A percentile compares a stretch with the other conserved stretches of the same genome.
These are phyloP conservation scores for Suaeda aralocaspica DNA, from an alignment of 148 eudicot genomes.

Conservation along the genomic window DNA sequence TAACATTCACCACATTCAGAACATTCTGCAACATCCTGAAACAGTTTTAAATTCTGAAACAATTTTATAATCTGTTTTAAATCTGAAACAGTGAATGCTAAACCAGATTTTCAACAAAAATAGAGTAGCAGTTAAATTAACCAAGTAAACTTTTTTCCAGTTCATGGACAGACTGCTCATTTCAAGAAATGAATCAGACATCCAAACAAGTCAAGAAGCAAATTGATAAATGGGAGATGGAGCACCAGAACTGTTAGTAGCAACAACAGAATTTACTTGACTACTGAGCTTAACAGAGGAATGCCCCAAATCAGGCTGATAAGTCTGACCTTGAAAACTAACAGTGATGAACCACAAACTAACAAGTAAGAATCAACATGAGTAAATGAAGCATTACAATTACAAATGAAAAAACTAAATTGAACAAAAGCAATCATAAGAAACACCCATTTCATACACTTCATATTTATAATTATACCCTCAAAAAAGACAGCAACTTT, in stretches of 20 bases:
- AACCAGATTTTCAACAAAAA: too few relatives aligned
- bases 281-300: slow-evolving; percentile 50
- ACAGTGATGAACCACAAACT: slow-evolving; percentile 85
- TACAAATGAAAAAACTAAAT: slow-evolving; percentile 32
- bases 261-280: slow-evolving; percentile 41
- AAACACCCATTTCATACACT: slow-evolving; percentile 31
- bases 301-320: slow-evolving; percentile 61
- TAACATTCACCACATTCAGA: too few relatives aligned
- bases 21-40: too few relatives aligned
- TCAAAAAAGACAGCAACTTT: slow-evolving; percentile 12
- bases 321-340: slow-evolving; percentile 62
- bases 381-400: slow-evolving; percentile 44
- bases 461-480: slow-evolving; percentile 25
- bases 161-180: too few relatives aligned
- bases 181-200: too few relatives aligned
- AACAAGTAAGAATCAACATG: slow-evolving; percentile 74
- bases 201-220: too few relatives aligned
- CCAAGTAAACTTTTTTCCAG: too few relatives aligned
- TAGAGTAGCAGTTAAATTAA: too few relatives aligned
- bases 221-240: slow-evolving; percentile 64
- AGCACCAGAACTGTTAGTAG: slow-evolving; percentile 51
- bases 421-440: slow-evolving; percentile 33
- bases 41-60: too few relatives aligned
- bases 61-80: too few relatives aligned
- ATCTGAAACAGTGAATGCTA: too few relatives aligned